Percentiles rank a stretch among this genome's conserved stretches.
Conservation (phyloP, 2,329 filamentous ascomycete species). For the Sphaceloma murrayae region DNA sequence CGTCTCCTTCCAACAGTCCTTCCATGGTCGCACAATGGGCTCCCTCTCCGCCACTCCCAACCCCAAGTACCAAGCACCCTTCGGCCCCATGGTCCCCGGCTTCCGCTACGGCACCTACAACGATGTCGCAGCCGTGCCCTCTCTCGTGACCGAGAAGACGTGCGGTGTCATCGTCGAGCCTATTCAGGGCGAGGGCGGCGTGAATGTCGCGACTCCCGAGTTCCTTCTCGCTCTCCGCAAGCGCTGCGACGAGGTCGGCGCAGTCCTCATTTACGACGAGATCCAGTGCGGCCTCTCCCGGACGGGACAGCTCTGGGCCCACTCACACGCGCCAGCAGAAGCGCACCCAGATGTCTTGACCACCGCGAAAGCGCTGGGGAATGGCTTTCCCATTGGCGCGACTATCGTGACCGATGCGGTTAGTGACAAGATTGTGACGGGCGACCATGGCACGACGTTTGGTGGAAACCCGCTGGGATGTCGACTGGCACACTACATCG, state of each 20-base stretch:
- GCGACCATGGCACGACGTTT: constrained; percentile 91
- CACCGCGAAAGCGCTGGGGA: constrained; percentile 90
- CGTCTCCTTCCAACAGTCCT: constrained; percentile 83
- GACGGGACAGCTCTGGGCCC: constrained; percentile 86
- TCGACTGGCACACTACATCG: constrained; percentile 76
- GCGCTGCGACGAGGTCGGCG: constrained; percentile 77
- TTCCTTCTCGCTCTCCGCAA: constrained; percentile 77
- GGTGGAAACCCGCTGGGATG: constrained; percentile 84
- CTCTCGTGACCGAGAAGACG: constrained; percentile 71
- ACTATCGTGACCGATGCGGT: constrained; percentile 59
- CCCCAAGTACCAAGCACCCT: constrained; percentile 93
- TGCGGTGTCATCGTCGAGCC: constrained; percentile 95
- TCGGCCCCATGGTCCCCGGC: constrained; percentile 89
- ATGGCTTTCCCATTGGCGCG: constrained; percentile 90
- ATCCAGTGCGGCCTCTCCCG: constrained; percentile 90
- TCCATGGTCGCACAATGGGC: constrained; percentile 96
- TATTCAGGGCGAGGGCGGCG: constrained; percentile 92
- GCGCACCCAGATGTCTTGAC: constrained; percentile 92
- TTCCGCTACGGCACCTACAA: constrained; percentile 84
- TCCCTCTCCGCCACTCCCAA: constrained; percentile 92
- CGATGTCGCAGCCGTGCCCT: constrained; percentile 60
- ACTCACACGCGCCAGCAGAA: constrained; percentile 60
- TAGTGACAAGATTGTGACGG: constrained; percentile 57
- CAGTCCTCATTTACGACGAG: constrained; percentile 88
- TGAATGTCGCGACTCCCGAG: constrained; percentile 70